phyloP scores from a whole-genome alignment of 208 protist species.

The Crithidia expoeki region DNA sequence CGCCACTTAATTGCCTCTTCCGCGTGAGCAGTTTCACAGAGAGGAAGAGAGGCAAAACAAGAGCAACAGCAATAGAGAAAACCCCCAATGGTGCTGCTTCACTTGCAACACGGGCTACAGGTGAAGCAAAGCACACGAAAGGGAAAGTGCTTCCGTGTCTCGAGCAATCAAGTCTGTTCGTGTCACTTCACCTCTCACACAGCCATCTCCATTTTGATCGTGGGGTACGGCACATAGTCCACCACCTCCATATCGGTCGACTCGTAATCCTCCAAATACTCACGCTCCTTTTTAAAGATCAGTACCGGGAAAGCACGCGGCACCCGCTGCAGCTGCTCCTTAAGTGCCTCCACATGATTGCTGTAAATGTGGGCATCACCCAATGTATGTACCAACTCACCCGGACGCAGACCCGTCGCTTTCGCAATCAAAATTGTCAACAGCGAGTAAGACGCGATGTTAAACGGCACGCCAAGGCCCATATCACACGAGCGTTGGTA shows the following conservation, averaged over 20 bases:
- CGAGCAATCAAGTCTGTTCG: not conserved
- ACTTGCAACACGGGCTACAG: too few relatives aligned
- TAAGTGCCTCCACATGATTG: slow-evolving; percentile 97
- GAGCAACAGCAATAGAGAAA: too few relatives aligned
- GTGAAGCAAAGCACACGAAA: too few relatives aligned
- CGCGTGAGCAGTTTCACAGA: too few relatives aligned
- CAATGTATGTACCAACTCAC: slow-evolving; percentile 97
- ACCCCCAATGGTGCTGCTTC: too few relatives aligned
- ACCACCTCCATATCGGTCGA: slow-evolving; percentile 93
- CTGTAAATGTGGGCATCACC: slow-evolving; percentile 98
- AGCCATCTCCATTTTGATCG: slow-evolving; percentile 98
- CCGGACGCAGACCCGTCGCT: slow-evolving; percentile 92
- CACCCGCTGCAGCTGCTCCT: slow-evolving; percentile 90
- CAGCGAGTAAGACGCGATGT: slow-evolving; percentile 98
- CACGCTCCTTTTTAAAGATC: slow-evolving; percentile 66
- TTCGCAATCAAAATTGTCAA: slow-evolving; percentile 95
- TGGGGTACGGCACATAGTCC: slow-evolving; percentile 94
- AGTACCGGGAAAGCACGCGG: slow-evolving; percentile 95
- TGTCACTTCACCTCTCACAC: slow-evolving; percentile 64
- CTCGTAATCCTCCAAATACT: slow-evolving; percentile 93
- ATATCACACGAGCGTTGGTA: slow-evolving; percentile 96
- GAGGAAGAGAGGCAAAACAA: too few relatives aligned
- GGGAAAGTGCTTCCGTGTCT: too few relatives aligned
- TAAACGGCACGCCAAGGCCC: slow-evolving; percentile 99
- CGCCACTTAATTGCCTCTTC: too few relatives aligned